Base-by-base conservation (phyloP, 2,329 filamentous ascomycete genomes). In the Arthrobotrys musiformis region DNA sequence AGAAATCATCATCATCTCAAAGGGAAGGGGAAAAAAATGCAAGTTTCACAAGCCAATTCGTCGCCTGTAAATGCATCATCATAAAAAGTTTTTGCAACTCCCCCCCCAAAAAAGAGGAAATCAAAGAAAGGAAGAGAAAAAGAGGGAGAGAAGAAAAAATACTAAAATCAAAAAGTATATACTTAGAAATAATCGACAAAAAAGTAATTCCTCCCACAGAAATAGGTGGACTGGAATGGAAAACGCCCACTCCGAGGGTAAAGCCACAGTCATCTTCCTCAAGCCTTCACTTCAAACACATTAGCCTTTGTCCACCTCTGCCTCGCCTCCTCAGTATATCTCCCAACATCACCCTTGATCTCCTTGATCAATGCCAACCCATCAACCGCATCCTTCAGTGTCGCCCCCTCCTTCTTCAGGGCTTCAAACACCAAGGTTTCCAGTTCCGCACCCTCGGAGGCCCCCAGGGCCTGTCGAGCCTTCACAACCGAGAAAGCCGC, bases 351-450 rank as follows among this genome's bases (percentile, higher is more conserved):
- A 3, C 74, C 87, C 70, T 85, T 85, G 86, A 88, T 87, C 75
- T 86, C 83, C 46, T 83, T 82, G 28, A 90, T 80, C 33, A 88
- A 76, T 11, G 85, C 83, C 33, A 91, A 82, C 1, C 88, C 88
- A 54, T 85, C 85, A 8, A 86, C 81, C 0, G 89, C 90, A 74
- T 91, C 87, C 46, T 87, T 85, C 26, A 90, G 84, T 5, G 86
- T 86, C 44, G 87, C 84, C 11, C 81, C 83, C 3, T 86, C 82
- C 5, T 88, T 81, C 26, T 88, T 86, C 11, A 92, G 83, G 8
- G 88, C 85, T n/a, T 85, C 85, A n/a, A 86, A 81, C n/a, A 93
- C 83, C 40, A 89, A 88, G 82, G 89, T 87, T 81, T 91, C 91
- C 2, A 52, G 63, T 11, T 74, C 66, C 7, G 61, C 52, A 17